Percentiles rank a stretch among this genome's conserved stretches.
These are phyloP conservation scores for Somion occarium DNA, from an alignment of 1,284 basidiomycete species.

Conservation along the genomic window DNA sequence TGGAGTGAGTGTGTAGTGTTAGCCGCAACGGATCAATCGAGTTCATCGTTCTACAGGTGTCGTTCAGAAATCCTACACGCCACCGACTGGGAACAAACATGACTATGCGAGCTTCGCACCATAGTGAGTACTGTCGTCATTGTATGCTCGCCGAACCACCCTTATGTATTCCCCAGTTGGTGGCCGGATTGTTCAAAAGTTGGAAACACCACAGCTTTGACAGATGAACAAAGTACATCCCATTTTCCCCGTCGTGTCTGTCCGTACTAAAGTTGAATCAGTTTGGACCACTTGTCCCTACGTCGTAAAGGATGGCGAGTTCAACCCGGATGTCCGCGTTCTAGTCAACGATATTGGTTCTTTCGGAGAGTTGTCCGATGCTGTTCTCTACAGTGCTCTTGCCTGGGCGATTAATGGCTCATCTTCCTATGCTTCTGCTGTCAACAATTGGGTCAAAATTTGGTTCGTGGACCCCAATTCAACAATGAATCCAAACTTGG, in stretches of 20 bases:
- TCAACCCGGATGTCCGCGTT: slow-evolving; percentile 40
- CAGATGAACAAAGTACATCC: slow-evolving; percentile 38
- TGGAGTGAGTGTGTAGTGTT: slow-evolving; percentile 9
- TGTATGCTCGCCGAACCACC: neutral
- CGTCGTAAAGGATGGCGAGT: slow-evolving; percentile 47
- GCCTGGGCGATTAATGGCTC: slow-evolving; percentile 45
- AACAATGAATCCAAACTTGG: slow-evolving; percentile 60
- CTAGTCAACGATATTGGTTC: slow-evolving; percentile 44
- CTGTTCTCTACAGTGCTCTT: slow-evolving; percentile 57
- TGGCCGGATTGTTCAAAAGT: slow-evolving; percentile 51
- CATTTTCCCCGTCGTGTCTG: neutral
- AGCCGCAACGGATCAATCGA: too few species aligned
- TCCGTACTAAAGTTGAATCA: slow-evolving; percentile 1
- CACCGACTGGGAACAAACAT: slow-evolving; percentile 39
- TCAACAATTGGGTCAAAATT: slow-evolving; percentile 41
- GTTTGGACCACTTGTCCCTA: slow-evolving; percentile 53
- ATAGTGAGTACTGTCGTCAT: slow-evolving; percentile 37
- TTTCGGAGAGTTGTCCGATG: slow-evolving; percentile 51
- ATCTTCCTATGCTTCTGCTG: slow-evolving; percentile 29
- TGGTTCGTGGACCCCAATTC: slow-evolving; percentile 58
- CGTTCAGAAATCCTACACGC: slow-evolving; percentile 32
- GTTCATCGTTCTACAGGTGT: slow-evolving; percentile 34
- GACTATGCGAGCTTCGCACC: slow-evolving; percentile 56
- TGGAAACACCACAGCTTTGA: slow-evolving; percentile 40
- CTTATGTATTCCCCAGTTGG: slow-evolving; percentile 31